Base-by-base conservation (phyloP, 2,329 filamentous ascomycete species). In the Pezicula neosporulosa region DNA sequence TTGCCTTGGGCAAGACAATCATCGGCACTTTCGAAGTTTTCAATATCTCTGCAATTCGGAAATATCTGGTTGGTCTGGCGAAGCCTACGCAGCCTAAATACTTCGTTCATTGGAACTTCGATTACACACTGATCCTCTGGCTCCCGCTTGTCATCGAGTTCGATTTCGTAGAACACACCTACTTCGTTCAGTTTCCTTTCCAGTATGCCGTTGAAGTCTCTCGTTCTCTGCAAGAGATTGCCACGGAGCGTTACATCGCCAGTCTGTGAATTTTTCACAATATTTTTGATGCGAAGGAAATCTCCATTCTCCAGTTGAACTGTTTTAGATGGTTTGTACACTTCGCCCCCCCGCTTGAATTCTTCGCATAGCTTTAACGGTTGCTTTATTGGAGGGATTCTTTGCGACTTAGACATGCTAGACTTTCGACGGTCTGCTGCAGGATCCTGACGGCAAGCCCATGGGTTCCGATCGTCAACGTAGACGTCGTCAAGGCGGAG, bases 31-130 rank as follows among this genome's bases (percentile, higher is more conserved):
- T 44, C 47, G 35, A 62, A 70, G 0, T 62, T 46, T 0, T 47
- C 48, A 3, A 55, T 18, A 7, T 66, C 68, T 1, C 67, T 62
- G 44, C 70, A 68, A 0, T 63, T 50, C 0, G 77, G 77, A 41
- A 74, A 82, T 0, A 65, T 58, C 0, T 72, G 63, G 52, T 89
- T 90, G 0, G 85, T 89, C 2, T 77, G 66, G 0, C 72, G 61
- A 0, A 88, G 65, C 0, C 62, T 62, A 0, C 80, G 68, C 6
- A 72, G 65, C 1, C 65, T 55, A 2, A 70, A 58, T 0, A 85
- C 68, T 0, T 69, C 53, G 0, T 56, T 46, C 0, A 76, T 50
- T 0, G 65, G 41, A 0, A 85, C 61, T 2, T 81, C 75, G 0
- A 77, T 57, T 0, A 72, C 51, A 0, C 70, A 63, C 18, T 80